phyloP scores from a whole-genome alignment of 441 rosid genomes.

The Cnidoscolus chayamansa region DNA sequence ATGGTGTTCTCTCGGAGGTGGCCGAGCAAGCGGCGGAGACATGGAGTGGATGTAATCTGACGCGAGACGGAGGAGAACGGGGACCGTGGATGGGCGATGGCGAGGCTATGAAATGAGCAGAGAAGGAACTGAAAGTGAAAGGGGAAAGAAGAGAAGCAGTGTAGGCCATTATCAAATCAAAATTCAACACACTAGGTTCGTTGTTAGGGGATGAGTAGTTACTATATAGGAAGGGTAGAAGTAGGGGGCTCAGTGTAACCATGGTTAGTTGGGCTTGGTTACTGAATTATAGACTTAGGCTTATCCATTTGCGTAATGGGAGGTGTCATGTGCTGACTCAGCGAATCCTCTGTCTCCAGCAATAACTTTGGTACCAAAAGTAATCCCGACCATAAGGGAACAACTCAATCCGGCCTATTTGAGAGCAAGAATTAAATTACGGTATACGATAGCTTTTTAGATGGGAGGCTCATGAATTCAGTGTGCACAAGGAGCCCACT shows the following conservation, averaged over 20 bases:
- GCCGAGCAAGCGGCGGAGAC: slow-evolving; percentile 38
- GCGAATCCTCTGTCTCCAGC: too few relatives aligned
- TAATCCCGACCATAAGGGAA: too few relatives aligned
- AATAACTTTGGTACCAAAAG: too few relatives aligned
- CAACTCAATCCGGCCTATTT: too few relatives aligned
- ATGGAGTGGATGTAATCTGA: slow-evolving; percentile 34
- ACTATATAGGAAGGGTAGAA: slow-evolving; percentile 11
- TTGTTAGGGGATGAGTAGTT: not conserved
- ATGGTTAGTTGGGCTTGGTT: slow-evolving; percentile 30
- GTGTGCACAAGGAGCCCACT: too few relatives aligned
- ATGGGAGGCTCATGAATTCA: too few relatives aligned
- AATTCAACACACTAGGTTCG: not conserved
- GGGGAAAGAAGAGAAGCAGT: slow-evolving; percentile 17
- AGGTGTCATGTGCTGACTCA: too few relatives aligned
- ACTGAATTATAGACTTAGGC: not conserved
- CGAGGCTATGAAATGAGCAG: slow-evolving; percentile 22
- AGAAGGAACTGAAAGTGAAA: slow-evolving; percentile 17
- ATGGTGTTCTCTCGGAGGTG: slow-evolving; percentile 33
- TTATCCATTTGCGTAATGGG: slow-evolving; percentile 7
- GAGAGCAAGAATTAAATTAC: too few relatives aligned
- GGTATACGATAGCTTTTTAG: too few relatives aligned
- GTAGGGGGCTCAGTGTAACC: slow-evolving; percentile 9
- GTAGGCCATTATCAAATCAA: slow-evolving; percentile 23
- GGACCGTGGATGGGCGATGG: slow-evolving; percentile 3
- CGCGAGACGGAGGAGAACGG: slow-evolving; percentile 16